Base-by-base conservation (phyloP, 306 rosid species). In the Medicago arabica region DNA sequence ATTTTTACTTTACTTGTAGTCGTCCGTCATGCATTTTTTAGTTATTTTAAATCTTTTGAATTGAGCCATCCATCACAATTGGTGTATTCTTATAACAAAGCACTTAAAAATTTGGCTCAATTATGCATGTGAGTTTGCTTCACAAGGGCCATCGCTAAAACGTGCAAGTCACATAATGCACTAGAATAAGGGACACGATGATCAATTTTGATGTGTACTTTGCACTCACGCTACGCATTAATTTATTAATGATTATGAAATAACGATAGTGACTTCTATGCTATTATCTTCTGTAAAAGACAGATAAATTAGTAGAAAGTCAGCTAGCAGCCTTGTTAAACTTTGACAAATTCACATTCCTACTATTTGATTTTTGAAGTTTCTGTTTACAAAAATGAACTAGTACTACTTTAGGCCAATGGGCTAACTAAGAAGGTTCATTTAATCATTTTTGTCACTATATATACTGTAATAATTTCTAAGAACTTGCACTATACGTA, bases 141-240 rank as follows among this genome's bases (percentile, higher is more conserved):
- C 23, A 18, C 0, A 12, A 74, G 46, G 38, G 8, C 4, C 1
- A 11, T 68, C 65, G 39, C 46, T 6, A 81, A 75, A 75, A 81
- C 84, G 84, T 81, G 84, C 73, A 75, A 81, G 80, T 5, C 44
- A 80, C 23, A 44, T 13, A 18, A 74, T 10, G 60, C 7, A 16
- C 43, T 25, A 16, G 2, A 21, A 2, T 76, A 19, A 3, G 71
- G 59, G 71, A n/a, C 76, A 47, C n/a, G 21, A 8, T n/a, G 21
- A 8, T 67, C 43, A 60, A 47, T 17, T 41, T 15, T 43, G 21
- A 13, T 67, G 46, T 23, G 18, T 69, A 46, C 16, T 38, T 25
- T 49, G 73, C 84, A 6, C 54, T 60, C 67, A 75, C 76, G 72
- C 61, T 41, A 80, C 84, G 80, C 84, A 68, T 74, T 23, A 21